Evolutionary conservation across 176 grass and related monocot genomes (phyloP).

Genomic region (Zea mays): Zm-B73-REFERENCE-NAM-5.0 NC_050100.1:225762501-225763000

Average conservation of each 20-base stretch:
- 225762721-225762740: slow-evolving; percentile 91
- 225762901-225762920: slow-evolving; percentile 53
- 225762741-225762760: slow-evolving; percentile 77
- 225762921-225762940: slow-evolving; percentile 96
- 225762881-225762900: slow-evolving; percentile 1
- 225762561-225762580: neutral
- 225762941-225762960: slow-evolving; percentile 57
- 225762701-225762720: slow-evolving; percentile 75
- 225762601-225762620: neutral
- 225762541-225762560: neutral
- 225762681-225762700: slow-evolving; percentile 22
- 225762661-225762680: slow-evolving; percentile 8
- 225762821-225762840: slow-evolving; percentile 45
- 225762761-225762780: slow-evolving; percentile 83
- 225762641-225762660: slow-evolving; percentile 24
- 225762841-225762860: neutral
- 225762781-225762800: slow-evolving; percentile 97
- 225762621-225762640: neutral
- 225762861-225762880: slow-evolving; percentile 24
- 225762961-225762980: slow-evolving; percentile 69
- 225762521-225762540: neutral
- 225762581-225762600: neutral
- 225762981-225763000: slow-evolving; percentile 73
- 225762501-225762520: neutral
- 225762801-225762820: slow-evolving; percentile 97